These are phyloP conservation scores for Fonsecaea multimorphosa DNA, from an alignment of 2,329 filamentous ascomycete genomes.

Conservation along the genomic window DNA sequence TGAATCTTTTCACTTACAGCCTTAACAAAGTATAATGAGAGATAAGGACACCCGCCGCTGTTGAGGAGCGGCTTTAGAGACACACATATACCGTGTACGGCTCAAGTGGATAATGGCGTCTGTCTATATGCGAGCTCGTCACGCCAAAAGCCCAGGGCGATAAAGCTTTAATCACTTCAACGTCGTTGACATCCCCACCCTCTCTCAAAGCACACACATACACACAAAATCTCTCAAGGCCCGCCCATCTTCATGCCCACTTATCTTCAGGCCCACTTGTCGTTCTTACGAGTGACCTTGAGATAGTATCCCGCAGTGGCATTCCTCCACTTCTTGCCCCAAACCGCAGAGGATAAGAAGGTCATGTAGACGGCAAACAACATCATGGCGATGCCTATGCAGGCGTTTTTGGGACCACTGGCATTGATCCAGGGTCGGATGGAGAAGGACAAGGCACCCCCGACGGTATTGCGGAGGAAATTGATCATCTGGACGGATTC, in stretches of 20 bases:
- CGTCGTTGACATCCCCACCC: background rate
- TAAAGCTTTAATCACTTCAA: too few species aligned
- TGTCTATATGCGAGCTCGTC: too few species aligned
- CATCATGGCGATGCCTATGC: conserved; percentile 10
- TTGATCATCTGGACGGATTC: conserved; percentile 13
- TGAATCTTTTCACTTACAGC: too few species aligned
- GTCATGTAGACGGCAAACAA: conserved; percentile 3
- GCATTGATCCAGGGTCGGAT: background rate
- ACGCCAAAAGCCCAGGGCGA: too few species aligned
- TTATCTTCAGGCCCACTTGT: background rate
- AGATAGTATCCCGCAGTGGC: background rate
- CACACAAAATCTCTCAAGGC: too few species aligned
- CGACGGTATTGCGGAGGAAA: conserved; percentile 1
- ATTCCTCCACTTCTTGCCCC: background rate
- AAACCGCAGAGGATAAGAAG: background rate
- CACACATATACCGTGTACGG: too few species aligned
- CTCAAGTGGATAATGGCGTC: too few species aligned
- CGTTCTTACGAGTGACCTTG: background rate
- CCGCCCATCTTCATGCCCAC: too few species aligned
- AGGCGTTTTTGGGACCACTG: conserved; percentile 1
- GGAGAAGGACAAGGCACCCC: background rate
- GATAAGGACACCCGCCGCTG: too few species aligned
- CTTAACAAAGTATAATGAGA: too few species aligned
- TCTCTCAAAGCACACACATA: background rate
- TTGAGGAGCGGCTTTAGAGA: too few species aligned